Percentiles rank a stretch among this genome's conserved stretches.
Evolutionary conservation across 106 monocot genomes (phyloP).

Genomic region (Cymbidium sinense): DNA sequence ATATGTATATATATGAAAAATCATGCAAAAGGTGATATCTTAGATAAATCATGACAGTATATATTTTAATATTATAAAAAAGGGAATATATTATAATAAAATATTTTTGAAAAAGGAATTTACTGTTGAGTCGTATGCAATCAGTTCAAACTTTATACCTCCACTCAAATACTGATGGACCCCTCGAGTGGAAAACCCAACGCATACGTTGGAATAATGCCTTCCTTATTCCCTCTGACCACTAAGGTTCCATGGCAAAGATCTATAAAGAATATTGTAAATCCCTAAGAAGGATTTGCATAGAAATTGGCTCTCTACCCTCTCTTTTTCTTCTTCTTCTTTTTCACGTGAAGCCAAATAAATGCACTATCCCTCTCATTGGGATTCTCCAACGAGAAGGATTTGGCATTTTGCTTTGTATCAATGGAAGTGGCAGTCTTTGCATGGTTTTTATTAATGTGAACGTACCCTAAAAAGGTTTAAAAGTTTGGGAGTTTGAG

Average conservation of each 20-base stretch:
- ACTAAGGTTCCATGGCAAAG: not conserved
- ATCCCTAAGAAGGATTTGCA: constrained; percentile 15
- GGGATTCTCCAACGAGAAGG: not conserved
- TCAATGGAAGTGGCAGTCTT: not conserved
- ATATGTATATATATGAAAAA: too few species aligned
- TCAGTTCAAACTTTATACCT: not conserved
- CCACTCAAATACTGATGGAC: not conserved
- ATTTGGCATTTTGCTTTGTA: too few species aligned
- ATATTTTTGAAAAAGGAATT: too few species aligned
- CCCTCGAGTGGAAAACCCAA: not conserved
- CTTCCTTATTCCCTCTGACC: too few species aligned
- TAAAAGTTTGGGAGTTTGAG: not conserved
- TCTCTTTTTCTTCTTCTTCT: not conserved
- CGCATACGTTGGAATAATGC: too few species aligned
- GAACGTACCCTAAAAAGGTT: not conserved
- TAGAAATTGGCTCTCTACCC: constrained; percentile 5
- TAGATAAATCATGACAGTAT: too few species aligned
- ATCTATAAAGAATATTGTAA: constrained; percentile 14
- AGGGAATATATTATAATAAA: too few species aligned
- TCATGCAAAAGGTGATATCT: too few species aligned
- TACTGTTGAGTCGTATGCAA: too few species aligned
- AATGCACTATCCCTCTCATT: not conserved
- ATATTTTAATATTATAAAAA: too few species aligned
- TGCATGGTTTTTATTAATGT: constrained; percentile 7
- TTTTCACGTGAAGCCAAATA: not conserved